Evolutionary conservation across 345 rosid species (phyloP), one percentile per base, ranked within the genome.

Genomic region (Melastoma malabathricum): DNA sequence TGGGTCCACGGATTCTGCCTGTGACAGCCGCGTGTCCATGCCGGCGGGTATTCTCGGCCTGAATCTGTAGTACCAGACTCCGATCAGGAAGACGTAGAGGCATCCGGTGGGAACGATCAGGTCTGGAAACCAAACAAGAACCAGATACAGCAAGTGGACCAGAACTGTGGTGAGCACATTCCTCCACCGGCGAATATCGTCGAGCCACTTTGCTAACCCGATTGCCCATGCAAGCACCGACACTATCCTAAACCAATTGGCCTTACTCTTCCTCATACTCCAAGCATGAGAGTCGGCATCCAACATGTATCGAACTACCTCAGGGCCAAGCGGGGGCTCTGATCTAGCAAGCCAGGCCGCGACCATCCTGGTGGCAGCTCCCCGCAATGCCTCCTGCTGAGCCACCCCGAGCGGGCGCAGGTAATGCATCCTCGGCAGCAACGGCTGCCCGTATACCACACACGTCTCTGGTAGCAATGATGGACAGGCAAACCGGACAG

Each of bases 221-320:
- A 87, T 73, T 3, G 77, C 93, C 96, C 98, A 87, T 1, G 93
- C 88, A 13, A 92, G 82, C 59, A 92, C 95, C 3, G 81, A 93
- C 29, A 87, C 93, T 6, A 84, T 87, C 60, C 98, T 82, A 55
- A 80, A 87, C 98, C 96, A 87, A 64, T 87, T 87, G 0, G 95
- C 87, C 62, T 81, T 92, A 56, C 98, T 84, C 71, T 81, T 92
- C 54, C 98, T 80, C 95, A 87, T 92, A 84, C 98, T 92, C 98
- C 98, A 92, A 1, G 82, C 23, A 7, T 92, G 95, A 5, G 97
- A 92, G 60, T 92, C 97, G 2, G 97, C 93, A 63, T 92, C 98
- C 72, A 92, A 54, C 97, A 92, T 84, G 71, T 76, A 92, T 34
- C 85, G 57, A 17, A 92, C 97, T 22, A 92, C 95, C 65, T 92